These are phyloP conservation scores for Mycena amicta DNA, from an alignment of 768 basidiomycete species.

Conservation along the genomic window DNA sequence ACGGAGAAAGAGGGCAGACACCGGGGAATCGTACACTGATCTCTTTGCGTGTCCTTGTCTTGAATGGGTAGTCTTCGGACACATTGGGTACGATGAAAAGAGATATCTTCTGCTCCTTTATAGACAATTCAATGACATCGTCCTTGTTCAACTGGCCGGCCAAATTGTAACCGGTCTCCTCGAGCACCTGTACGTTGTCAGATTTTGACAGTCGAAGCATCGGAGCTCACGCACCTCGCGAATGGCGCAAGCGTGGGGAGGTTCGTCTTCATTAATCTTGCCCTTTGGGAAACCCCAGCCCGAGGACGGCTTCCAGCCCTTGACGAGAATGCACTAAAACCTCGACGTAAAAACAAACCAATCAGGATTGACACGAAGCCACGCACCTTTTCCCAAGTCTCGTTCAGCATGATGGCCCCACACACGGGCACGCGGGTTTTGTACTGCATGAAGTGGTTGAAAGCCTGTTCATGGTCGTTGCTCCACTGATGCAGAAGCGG, in stretches of 20 bases:
- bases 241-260: conserved; percentile 79
- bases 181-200: conserved; percentile 69
- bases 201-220: not conserved
- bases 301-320: conserved; percentile 95
- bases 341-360: not conserved
- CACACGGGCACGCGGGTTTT: conserved; percentile 97
- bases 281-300: conserved; percentile 99
- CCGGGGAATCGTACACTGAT: conserved; percentile 73
- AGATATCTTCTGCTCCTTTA: conserved; percentile 89
- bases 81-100: conserved; percentile 89
- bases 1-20: conserved; percentile 7
- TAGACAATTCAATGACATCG: conserved; percentile 80
- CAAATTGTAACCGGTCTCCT: conserved; percentile 96
- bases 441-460: conserved; percentile 91
- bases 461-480: conserved; percentile 82
- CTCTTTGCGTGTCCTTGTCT: conserved; percentile 95
- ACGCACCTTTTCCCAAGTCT: conserved; percentile 87
- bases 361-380: conserved; percentile 12
- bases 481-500: conserved; percentile 83
- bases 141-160: conserved; percentile 63
- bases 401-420: conserved; percentile 94
- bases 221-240: conserved; percentile 73
- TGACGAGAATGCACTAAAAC: conserved; percentile 88
- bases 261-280: conserved; percentile 97
- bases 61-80: conserved; percentile 85